Evolutionary conservation across 768 basidiomycete genomes (phyloP).

Genomic region (Termitomyces sp.): DNA sequence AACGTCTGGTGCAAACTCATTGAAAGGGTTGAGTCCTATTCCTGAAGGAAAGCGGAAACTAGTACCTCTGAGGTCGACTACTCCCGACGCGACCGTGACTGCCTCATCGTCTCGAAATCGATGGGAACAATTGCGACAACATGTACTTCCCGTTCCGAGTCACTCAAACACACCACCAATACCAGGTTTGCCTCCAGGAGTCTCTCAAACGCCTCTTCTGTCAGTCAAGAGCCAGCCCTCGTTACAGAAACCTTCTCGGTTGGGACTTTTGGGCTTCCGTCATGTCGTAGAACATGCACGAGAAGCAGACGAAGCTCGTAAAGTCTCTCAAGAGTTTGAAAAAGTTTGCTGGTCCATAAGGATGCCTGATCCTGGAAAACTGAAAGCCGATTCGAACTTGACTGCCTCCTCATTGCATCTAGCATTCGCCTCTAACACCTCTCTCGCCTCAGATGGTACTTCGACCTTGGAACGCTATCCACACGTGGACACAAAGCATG

Average conservation of each 20-base stretch:
- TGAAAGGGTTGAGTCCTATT: slow-evolving; percentile 1
- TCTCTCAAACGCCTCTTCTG: slow-evolving; percentile 14
- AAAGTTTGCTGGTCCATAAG: slow-evolving; percentile 50
- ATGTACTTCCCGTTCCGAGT: slow-evolving; percentile 35
- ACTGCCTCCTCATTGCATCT: slow-evolving; percentile 33
- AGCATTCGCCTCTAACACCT: slow-evolving; percentile 36
- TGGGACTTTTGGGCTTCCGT: slow-evolving; percentile 49
- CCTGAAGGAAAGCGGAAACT: slow-evolving; percentile 11
- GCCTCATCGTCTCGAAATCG: slow-evolving; percentile 35
- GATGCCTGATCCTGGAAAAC: slow-evolving; percentile 31
- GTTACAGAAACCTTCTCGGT: slow-evolving; percentile 36
- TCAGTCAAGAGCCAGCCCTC: slow-evolving; percentile 29
- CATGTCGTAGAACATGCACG: slow-evolving; percentile 64
- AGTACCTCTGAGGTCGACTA: slow-evolving; percentile 31
- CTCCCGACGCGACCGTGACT: slow-evolving; percentile 34
- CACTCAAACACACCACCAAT: slow-evolving; percentile 22
- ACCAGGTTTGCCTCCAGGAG: slow-evolving; percentile 15
- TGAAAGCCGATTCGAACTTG: slow-evolving; percentile 21
- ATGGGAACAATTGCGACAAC: slow-evolving; percentile 52
- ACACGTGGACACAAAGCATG: slow-evolving; percentile 21
- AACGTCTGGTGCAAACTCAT: neutral
- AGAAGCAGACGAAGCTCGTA: slow-evolving; percentile 45
- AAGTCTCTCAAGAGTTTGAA: slow-evolving; percentile 51
- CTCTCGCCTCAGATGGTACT: slow-evolving; percentile 20
- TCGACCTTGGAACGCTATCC: slow-evolving; percentile 14